Conservation (phyloP, 148 eudicot genomes). For the Amaranthus palmeri region DNA sequence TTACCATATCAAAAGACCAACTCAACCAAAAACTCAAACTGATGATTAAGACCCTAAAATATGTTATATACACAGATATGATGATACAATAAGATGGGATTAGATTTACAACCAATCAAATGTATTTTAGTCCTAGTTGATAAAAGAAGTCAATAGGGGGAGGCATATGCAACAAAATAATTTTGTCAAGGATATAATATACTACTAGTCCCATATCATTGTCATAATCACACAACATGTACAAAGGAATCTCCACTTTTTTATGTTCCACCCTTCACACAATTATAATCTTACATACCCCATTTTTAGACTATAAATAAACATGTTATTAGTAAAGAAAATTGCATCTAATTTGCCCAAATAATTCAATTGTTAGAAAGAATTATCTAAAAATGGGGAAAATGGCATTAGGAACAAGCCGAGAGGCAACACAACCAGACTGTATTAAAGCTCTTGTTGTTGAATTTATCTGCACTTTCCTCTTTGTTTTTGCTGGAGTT, state of each 20-base stretch:
- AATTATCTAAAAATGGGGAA: slow-evolving; percentile 41
- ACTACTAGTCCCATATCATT: neutral
- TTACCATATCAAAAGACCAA: too few species aligned
- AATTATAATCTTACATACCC: neutral
- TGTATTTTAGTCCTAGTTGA: too few species aligned
- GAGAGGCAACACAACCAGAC: slow-evolving; percentile 59
- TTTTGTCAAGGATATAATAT: neutral
- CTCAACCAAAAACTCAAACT: too few species aligned
- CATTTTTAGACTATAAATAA: neutral
- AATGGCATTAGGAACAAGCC: slow-evolving; percentile 55
- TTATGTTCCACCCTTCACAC: neutral
- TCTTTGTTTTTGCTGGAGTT: slow-evolving; percentile 84
- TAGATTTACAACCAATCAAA: too few species aligned
- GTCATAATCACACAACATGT: neutral
- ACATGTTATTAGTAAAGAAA: neutral
- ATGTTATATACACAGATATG: too few species aligned
- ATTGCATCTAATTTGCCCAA: neutral
- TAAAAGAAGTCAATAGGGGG: neutral
- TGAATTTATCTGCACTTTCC: slow-evolving; percentile 85
- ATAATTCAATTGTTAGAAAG: too few species aligned
- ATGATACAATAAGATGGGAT: too few species aligned
- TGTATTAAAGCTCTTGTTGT: slow-evolving; percentile 75
- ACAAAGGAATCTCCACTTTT: slow-evolving; percentile 19
- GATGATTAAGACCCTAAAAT: too few species aligned
- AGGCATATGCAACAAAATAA: slow-evolving; percentile 1